Evolutionary conservation across 495 filamentous ascomycete genomes (phyloP).

Genomic region (Cetradonia linearis): DNA sequence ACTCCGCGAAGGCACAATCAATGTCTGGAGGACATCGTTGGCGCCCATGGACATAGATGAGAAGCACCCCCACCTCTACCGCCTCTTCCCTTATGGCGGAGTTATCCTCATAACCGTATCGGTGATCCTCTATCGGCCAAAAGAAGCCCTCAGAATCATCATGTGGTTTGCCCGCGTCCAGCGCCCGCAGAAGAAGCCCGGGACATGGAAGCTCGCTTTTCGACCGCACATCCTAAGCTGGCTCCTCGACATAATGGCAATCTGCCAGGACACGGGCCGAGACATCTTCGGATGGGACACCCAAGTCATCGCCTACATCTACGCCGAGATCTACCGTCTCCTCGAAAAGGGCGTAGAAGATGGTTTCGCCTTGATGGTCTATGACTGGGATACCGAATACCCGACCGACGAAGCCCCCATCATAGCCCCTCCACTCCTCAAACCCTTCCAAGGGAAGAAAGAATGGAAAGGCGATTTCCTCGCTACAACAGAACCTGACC

Average conservation of each 20-base stretch:
- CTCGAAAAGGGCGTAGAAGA: slow-evolving; percentile 1
- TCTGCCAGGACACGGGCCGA: background rate
- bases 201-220: slow-evolving; percentile 35
- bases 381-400: slow-evolving; percentile 13
- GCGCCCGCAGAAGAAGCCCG: slow-evolving; percentile 22
- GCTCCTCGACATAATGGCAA: slow-evolving; percentile 24
- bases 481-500: slow-evolving; percentile 1
- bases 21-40: slow-evolving; percentile 34
- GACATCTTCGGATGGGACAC: slow-evolving; percentile 8
- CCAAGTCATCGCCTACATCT: slow-evolving; percentile 11
- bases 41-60: slow-evolving; percentile 25
- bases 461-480: slow-evolving; percentile 3
- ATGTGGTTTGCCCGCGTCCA: slow-evolving; percentile 42
- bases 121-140: slow-evolving; percentile 43
- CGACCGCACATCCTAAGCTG: slow-evolving; percentile 35
- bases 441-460: slow-evolving; percentile 7
- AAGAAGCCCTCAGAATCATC: slow-evolving; percentile 42
- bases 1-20: slow-evolving; percentile 23
- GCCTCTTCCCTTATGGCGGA: slow-evolving; percentile 48
- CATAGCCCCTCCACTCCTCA: slow-evolving; percentile 10
- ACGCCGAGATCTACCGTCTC: slow-evolving; percentile 15
- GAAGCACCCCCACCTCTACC: slow-evolving; percentile 29
- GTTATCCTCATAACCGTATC: slow-evolving; percentile 56
- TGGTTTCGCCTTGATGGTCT: slow-evolving; percentile 3
- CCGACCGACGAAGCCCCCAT: slow-evolving; percentile 17